These are phyloP conservation scores for Parietichytrium sp. DNA, from an alignment of 108 stramenopile genomes.

Conservation along the genomic window DNA sequence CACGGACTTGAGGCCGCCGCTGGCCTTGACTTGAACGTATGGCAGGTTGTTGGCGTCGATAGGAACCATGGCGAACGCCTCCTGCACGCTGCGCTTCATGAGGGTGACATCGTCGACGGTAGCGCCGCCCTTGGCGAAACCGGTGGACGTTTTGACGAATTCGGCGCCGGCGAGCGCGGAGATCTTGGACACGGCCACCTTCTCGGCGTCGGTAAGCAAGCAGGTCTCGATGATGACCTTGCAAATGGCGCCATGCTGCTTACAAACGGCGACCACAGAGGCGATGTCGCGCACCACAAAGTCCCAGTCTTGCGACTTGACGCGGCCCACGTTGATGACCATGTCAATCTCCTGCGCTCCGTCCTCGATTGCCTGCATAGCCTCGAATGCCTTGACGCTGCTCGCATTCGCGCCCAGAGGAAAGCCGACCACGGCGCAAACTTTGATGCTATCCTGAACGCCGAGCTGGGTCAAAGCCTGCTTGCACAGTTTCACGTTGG, in stretches of 20 bases:
- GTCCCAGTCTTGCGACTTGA: conserved; percentile 21
- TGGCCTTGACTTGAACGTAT: conserved; percentile 43
- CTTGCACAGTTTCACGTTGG: neutral
- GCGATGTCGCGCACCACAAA: conserved; percentile 14
- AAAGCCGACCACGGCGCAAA: conserved; percentile 44
- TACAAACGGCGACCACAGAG: conserved; percentile 19
- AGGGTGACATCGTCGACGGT: conserved; percentile 33
- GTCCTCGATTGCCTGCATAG: conserved; percentile 28
- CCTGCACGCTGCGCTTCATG: neutral
- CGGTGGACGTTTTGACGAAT: conserved; percentile 49
- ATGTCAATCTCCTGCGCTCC: conserved; percentile 48
- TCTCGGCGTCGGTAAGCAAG: conserved; percentile 44
- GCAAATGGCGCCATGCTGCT: neutral
- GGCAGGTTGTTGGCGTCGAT: neutral
- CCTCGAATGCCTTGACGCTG: conserved; percentile 31
- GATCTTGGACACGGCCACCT: neutral
- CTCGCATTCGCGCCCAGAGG: conserved; percentile 31
- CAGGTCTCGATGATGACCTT: conserved; percentile 49
- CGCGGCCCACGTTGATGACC: conserved; percentile 39
- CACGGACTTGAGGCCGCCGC: conserved; percentile 37
- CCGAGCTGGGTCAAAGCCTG: neutral
- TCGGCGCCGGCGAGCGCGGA: conserved; percentile 7
- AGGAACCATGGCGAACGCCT: neutral
- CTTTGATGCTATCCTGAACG: no score
- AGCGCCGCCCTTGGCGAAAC: conserved; percentile 41